A percentile compares a stretch with the other conserved stretches of the same genome.
phyloP scores from a whole-genome alignment of 2,329 filamentous ascomycete genomes.

The Hymenoscyphus salicellus region DNA sequence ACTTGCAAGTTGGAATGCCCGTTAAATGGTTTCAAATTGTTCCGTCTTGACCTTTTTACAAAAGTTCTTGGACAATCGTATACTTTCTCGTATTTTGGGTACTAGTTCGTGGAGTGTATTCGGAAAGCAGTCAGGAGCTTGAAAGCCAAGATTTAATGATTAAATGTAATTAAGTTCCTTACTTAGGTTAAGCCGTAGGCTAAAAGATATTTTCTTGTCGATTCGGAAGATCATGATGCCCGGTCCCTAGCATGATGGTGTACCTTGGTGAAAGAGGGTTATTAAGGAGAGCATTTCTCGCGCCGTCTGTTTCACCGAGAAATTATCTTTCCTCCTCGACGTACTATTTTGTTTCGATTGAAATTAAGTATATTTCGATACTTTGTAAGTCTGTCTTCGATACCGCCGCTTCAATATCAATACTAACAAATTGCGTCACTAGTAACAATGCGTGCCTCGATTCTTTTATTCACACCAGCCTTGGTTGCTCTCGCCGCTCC shows the following conservation, averaged over 20 bases:
- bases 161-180: not conserved
- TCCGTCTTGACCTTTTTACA: not conserved
- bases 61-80: not conserved
- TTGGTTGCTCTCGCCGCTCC: slow-evolving; percentile 15
- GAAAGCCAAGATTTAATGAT: not conserved
- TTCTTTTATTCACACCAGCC: slow-evolving; percentile 16
- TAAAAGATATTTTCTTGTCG: not conserved
- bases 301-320: slow-evolving; percentile 4
- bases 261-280: not conserved
- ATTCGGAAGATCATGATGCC: not conserved
- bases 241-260: not conserved
- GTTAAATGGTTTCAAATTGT: too few species aligned
- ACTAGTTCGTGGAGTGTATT: not conserved
- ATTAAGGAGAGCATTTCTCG: not conserved
- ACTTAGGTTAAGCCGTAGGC: not conserved
- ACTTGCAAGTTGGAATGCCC: too few species aligned
- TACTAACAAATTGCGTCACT: not conserved
- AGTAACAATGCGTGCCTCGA: slow-evolving; percentile 17
- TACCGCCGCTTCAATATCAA: too few species aligned
- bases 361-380: not conserved
- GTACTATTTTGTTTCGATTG: not conserved
- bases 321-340: not conserved
- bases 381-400: not conserved
- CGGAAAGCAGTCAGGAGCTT: not conserved
- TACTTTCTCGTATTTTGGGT: not conserved